Percentiles rank a stretch among this genome's conserved stretches.
These are phyloP conservation scores for Leptographium procerum DNA, from an alignment of 2,329 filamentous ascomycete genomes.

Conservation along the genomic window DNA sequence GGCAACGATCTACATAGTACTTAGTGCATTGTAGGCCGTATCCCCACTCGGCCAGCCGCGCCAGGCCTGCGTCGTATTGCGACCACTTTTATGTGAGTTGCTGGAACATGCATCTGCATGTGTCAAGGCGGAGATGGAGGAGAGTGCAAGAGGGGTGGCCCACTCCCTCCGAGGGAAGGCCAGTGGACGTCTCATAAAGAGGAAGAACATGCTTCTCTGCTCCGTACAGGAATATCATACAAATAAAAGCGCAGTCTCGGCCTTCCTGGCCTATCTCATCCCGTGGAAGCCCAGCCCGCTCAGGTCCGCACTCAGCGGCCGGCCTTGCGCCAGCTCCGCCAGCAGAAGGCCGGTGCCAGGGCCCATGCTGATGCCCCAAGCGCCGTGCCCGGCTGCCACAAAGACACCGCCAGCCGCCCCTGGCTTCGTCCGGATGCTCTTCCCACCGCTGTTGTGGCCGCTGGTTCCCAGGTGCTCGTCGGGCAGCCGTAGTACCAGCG, in stretches of 20 bases:
- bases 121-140: not conserved
- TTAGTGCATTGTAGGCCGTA: no score
- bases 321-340: constrained; percentile 56
- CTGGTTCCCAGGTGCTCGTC: constrained; percentile 43
- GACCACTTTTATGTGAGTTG: no score
- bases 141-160: not conserved
- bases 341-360: constrained; percentile 61
- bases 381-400: constrained; percentile 61
- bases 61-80: not conserved
- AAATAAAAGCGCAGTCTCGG: no score
- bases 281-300: constrained; percentile 27
- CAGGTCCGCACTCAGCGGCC: constrained; percentile 47
- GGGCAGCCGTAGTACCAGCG: constrained; percentile 48
- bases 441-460: no score
- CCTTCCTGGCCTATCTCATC: no score
- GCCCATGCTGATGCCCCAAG: constrained; percentile 58
- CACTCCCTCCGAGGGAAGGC: not conserved
- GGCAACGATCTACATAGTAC: not conserved
- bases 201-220: no score
- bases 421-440: constrained; percentile 27
- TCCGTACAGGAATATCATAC: no score
- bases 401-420: constrained; percentile 51
- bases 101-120: not conserved
- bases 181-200: no score
- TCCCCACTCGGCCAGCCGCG: not conserved